Evolutionary conservation across 73 alveolate species (phyloP), one percentile per base, ranked within the genome.

Genomic region (Paraurostyla sp.): DNA sequence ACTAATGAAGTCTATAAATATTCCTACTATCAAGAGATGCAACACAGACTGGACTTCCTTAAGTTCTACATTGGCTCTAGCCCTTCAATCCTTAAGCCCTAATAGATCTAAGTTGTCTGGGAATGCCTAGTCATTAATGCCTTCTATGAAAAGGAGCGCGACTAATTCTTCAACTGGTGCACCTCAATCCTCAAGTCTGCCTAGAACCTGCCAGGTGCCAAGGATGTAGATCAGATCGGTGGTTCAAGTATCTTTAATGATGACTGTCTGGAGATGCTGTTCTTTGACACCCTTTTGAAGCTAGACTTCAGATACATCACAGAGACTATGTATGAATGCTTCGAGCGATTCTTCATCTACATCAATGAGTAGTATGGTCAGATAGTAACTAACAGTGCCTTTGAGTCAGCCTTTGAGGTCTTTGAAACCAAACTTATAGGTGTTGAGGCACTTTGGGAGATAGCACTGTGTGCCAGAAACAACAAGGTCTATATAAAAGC

Each of bases 401-500:
- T 54, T 54, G 86, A 50, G 20, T 38, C 71, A 7, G 52, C 90
- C 18, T 83, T 76, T 48, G 96, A 92, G 36, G 94, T 87, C 40
- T 63, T 51, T 46, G 96, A 92, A 38, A 87, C 90, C 15, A 87
- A 80, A 29, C 78, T 92, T 0, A 69, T 92, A 32, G 96, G 96
- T 27, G 84, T 92, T 36, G 93, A 92, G 76, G 91, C 92, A 11
- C 68, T 92, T 4, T 92, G 97, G 97, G 97, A 92, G 59, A 80
- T 92, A 36, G 86, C 91, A 30, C 80, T 92, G 0, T 81, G 92
- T 68, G 82, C 95, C 16, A 92, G 87, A 80, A 62, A 81, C 32
- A 52, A 80, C 29, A 69, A 32, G 6, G 97, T 92, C 0, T 87
- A 85, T 51, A 78, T 58, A 60, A 51, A 60, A 46, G 88, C 95